Evolutionary conservation across 306 rosid genomes (phyloP), one percentile per base, ranked within the genome.

Genomic region (Trifolium pratense): DNA sequence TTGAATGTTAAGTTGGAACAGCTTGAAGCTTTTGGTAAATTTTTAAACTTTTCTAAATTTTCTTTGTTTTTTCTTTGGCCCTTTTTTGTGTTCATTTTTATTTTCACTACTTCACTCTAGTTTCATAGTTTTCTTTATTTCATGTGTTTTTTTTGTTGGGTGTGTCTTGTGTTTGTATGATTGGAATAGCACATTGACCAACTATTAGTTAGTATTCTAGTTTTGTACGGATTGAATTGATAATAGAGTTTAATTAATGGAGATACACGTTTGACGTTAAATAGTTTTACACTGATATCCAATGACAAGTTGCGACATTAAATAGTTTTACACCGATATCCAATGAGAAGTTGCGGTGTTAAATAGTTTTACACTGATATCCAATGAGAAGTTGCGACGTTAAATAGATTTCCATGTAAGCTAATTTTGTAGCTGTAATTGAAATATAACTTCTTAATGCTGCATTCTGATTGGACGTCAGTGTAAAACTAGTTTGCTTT

Each of bases 1-100:
- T 89, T 93, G 87, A 91, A 93, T 68, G 82, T 93, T 66, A 89
- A 91, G 80, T 60, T 80, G 32, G 96, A 89, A 60, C 94, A 74
- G 78, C 89, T 94, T 31, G 85, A 86, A 13, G 81, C 94, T 71
- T 90, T 89, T 66, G 97, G 96, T 93, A 84, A 78, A 48, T 17
- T 46, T 64, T 52, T 9, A 1, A 29, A n/a, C 78, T 43, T 67
- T 76, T 57, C 42, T 8, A 52, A 40, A 42, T 51, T 52, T 40
- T 39, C 66, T 23, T 39, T 46, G 0, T 20, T 39, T 64, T 55
- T 72, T 15, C 9, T 4, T 1, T 36, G 39, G 18, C 70, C 46
- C 59, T 36, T 34, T 17, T 37, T 55, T 64, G 23, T 9, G 49
- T 71, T 58, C 64, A 32, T 18, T 55, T 61, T 12, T 6, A 5